Percentiles rank a stretch among this genome's conserved stretches.
phyloP scores from a whole-genome alignment of 163 green algal genomes.

The Coccomyxa subellipsoidea region DNA sequence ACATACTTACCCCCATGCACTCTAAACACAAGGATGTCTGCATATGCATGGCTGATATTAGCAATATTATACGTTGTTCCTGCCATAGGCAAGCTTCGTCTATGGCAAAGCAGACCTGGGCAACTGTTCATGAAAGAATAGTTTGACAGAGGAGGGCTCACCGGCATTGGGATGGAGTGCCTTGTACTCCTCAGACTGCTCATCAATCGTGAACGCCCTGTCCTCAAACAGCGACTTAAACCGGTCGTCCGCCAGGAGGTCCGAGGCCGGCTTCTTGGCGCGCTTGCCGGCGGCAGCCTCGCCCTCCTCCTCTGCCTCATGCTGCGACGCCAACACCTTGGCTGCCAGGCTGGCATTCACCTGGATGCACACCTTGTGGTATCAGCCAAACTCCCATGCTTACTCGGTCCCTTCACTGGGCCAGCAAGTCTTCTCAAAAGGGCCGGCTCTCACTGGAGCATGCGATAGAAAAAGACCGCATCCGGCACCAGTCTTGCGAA shows the following conservation, averaged over 20 bases:
- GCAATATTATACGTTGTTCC: too few species aligned
- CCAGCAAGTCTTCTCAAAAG: too few species aligned
- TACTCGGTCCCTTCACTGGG: too few species aligned
- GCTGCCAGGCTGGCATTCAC: conserved; percentile 71
- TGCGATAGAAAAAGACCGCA: too few species aligned
- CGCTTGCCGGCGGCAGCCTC: conserved; percentile 3
- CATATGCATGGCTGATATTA: too few species aligned
- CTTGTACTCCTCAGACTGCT: conserved; percentile 67
- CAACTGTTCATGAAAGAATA: too few species aligned
- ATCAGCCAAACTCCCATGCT: background rate
- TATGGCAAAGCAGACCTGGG: too few species aligned
- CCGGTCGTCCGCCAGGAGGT: conserved; percentile 38
- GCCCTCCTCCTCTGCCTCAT: conserved; percentile 24
- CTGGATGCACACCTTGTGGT: conserved; percentile 29
- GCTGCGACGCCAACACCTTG: conserved; percentile 26
- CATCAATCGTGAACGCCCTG: conserved; percentile 75
- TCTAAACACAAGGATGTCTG: too few species aligned
- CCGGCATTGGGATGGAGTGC: conserved; percentile 75
- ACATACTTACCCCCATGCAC: too few species aligned
- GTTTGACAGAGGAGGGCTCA: background rate
- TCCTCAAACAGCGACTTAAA: conserved; percentile 81
- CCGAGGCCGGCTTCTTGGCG: background rate
- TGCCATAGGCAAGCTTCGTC: too few species aligned
- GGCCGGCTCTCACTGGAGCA: too few species aligned
- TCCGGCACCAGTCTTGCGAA: too few species aligned